Evolutionary conservation across 2,329 filamentous ascomycete genomes (phyloP), one percentile per base, ranked within the genome.

Genomic region (Fusarium chlamydosporum): DNA sequence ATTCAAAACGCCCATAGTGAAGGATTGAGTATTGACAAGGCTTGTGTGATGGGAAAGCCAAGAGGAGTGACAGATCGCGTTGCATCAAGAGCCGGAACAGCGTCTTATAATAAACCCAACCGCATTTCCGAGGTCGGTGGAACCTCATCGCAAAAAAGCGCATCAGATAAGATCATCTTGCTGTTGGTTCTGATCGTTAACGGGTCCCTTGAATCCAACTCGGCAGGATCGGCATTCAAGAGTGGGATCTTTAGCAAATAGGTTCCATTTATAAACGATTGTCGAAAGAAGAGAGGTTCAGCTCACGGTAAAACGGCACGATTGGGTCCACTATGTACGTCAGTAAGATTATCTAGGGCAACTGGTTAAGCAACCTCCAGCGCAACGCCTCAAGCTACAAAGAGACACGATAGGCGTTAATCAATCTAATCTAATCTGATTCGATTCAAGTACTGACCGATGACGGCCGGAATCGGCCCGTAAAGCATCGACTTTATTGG

Each of bases 381-480:
- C n/a, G 12, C 15, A 6, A 13, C 31, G 27, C 27, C 29, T 7
- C 20, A 20, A 31, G 33, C 8, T 2, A 15, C 11, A 27, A 16
- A 13, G 12, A 10, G 12, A 29, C 33, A n/a, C 26, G 29, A 20
- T 8, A 20, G 13, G 8, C 29, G n/a, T 26, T 43, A 18, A 57
- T 47, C 53, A 48, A 71, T 71, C 68, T 68, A 65, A 71, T 71
- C 64, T 68, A 56, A 71, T 71, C 68, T 60, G 68, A 71, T 71
- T 43, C 27, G 34, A 57, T 52, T 11, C 10, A 20, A 45, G 6
- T 11, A 8, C 2, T 23, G 2, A 6, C 6, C 18, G 9, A 7
- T 2, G 4, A 9, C 15, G 18, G n/a, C 33, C 15, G 26, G 13
- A 31, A 47, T 37, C 52, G 41, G 40, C 3, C 47, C 12, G n/a